These are phyloP conservation scores for Theileria equi DNA, from an alignment of 169 alveolate species.

Conservation along the genomic window DNA sequence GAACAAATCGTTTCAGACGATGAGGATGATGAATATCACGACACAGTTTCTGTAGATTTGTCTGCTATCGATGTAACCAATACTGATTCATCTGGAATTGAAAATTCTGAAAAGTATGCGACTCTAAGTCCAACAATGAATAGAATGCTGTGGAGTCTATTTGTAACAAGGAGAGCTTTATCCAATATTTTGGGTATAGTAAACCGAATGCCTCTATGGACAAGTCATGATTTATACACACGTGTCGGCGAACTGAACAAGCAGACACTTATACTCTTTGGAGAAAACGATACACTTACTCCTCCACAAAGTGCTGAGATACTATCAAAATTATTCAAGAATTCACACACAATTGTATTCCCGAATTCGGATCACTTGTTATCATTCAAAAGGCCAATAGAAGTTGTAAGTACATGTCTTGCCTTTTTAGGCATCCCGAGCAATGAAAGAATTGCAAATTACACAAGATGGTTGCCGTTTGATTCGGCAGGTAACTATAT, in stretches of 20 bases:
- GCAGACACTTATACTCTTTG: slow-evolving; percentile 56
- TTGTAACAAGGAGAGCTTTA: slow-evolving; percentile 65
- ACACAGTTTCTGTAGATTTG: neutral
- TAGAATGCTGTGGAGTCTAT: slow-evolving; percentile 71
- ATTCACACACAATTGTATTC: slow-evolving; percentile 57
- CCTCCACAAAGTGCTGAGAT: slow-evolving; percentile 43
- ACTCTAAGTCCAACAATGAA: slow-evolving; percentile 51
- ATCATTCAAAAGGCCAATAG: slow-evolving; percentile 50
- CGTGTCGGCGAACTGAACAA: slow-evolving; percentile 62
- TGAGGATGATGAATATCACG: neutral
- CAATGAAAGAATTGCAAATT: slow-evolving; percentile 10
- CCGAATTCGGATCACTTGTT: slow-evolving; percentile 48
- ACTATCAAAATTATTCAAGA: slow-evolving; percentile 22
- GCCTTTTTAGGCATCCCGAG: slow-evolving; percentile 49
- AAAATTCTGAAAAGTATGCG: slow-evolving; percentile 17
- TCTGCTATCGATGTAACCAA: neutral
- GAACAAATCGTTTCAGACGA: neutral
- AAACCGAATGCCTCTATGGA: slow-evolving; percentile 76
- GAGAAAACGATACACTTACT: slow-evolving; percentile 42
- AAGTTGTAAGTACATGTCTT: slow-evolving; percentile 49
- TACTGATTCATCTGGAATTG: neutral
- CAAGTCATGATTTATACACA: slow-evolving; percentile 58
- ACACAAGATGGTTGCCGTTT: slow-evolving; percentile 57
- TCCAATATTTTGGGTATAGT: slow-evolving; percentile 67
- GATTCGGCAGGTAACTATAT: slow-evolving; percentile 34